Evolutionary conservation across 352 stramenopile genomes (phyloP), one percentile per base, ranked within the genome.

Genomic region (Lagenidium giganteum): DNA sequence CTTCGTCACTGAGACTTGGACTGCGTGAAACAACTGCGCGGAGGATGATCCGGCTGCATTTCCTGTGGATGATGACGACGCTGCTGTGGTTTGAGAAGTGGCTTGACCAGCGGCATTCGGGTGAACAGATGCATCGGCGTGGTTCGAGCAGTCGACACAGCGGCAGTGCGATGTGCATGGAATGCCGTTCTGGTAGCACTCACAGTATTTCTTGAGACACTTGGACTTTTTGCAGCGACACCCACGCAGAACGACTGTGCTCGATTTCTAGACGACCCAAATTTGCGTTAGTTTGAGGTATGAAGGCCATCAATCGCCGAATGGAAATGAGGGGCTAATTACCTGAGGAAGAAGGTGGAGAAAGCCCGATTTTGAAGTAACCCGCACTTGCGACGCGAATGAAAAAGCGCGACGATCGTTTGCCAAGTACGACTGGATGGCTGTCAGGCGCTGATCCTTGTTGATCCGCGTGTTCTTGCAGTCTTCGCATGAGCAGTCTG

Each of bases 161-260:
- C 96, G 96, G 63, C 95, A 98, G 48, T 92, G 77, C 17, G 70
- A 64, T 6, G 89, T 93, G 57, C 96, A 98, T 67, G 59, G 77
- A 38, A 87, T 86, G 49, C 53, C 80, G 61, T 92, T 96, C 65
- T 98, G 79, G 64, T 97, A 99, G 67, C 96, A 99, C 62, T 98
- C 94, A 69, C 96, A 99, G 69, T 99, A 93, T 51, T 98, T 98
- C 62, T 99, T 99, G 18, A 98, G 66, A 78, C 96, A 99, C 49
- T 87, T 88, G 43, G 86, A 97, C 55, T 97, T 98, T 51, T 98
- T 98, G 74, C 96, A 99, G 51, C 89, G 89, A 54, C 96, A 99
- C 11, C 93, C 88, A 3, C 77, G 71, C 42, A 84, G 64, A 50
- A 87, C 73, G 22, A 87, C 70, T 17, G 77, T 70, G 37, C 62